Evolutionary conservation across 2,329 filamentous ascomycete genomes (phyloP), one percentile per base, ranked within the genome.

Genomic region (Aureobasidium sp.): DNA sequence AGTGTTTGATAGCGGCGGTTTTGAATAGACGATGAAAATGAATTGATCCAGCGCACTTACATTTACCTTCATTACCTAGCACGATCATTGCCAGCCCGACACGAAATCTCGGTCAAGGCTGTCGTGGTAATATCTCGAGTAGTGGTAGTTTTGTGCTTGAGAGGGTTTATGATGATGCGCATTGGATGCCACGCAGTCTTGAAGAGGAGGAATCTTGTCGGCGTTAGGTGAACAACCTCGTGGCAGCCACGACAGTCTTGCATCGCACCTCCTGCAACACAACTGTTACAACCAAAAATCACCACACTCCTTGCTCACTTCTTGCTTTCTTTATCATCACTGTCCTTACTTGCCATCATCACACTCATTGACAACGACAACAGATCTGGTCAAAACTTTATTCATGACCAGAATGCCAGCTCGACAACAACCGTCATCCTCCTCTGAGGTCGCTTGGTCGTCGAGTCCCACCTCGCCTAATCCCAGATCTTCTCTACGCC

Each of bases 401-500:
- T 27, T 14, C 5, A 25, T 36, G 21, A 32, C 7, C 42, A 49
- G 39, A 9, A 59, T 48, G 42, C 30, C 45, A n/a, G 27, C 42
- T 59, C 55, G 55, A 49, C 32, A 59, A 21, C 27, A 42, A 32
- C 25, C 32, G 29, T 2, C 27, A 13, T 27, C 47, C 11, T 36
- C 57, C 16, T 49, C 57, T 13, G 54, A 48, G 14, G 13, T 48
- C 39, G 16, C 29, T 29, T 14, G 27, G 32, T 49, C 45, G 13
- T 41, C 34, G 30, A 50, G 47, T 41, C 57, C 47, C 4, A 50
- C 45, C 3, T 50, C 57, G 14, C 47, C 58, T 53, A 36, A 44
- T 44, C 51, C n/a, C 29, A 59, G 34, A 47, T 39, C 54, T 32
- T 59, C 61, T 21, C 47, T 62, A n/a, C 61, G 55, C n/a, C 61